Evolutionary conservation across 2,329 filamentous ascomycete genomes (phyloP), one percentile per base, ranked within the genome.

Genomic region (Coniella lustricola): DNA sequence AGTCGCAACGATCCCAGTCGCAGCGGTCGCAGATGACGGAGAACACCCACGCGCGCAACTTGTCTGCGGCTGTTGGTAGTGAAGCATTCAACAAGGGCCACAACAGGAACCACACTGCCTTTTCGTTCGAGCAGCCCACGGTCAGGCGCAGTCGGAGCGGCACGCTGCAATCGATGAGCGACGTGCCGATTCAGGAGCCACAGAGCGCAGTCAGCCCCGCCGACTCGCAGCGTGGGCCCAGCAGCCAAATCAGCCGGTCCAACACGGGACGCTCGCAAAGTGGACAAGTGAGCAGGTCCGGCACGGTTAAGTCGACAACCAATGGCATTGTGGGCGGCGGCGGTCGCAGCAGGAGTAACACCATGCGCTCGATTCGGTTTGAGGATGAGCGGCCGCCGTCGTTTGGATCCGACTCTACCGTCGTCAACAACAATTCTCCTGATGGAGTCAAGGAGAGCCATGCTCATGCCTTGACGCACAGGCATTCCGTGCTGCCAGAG

Each of bases 11-110:
- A n/a, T n/a, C n/a, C n/a, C n/a, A n/a, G 10, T 45, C 43, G 1
- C 43, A 45, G 33, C n/a, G 18, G 4, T 44, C 42, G 8, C 86
- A 48, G 46, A 49, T 39, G 46, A 49, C 50, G 9, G 41, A 49
- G 29, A 12, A 20, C 31, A 39, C 38, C 4, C 37, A 47, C 14
- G 36, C 42, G 3, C 33, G 50, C 20, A 44, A 39, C 39, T 10
- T 45, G 14, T 36, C 47, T 13, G 38, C 38, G 34, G 34, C 22
- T 14, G 37, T 33, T 16, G 49, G 46, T 10, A 44, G 46, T 14
- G 47, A 39, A 21, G 37, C 38, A 5, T 18, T 29, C 25, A 29
- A 29, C 25, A 29, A 34, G 14, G 32, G 37, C 13, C 46, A 43
- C 34, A 41, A 12, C 35, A 41, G 50, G 47, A 52, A 47, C 43